Base-by-base conservation (phyloP, 176 grass and related monocot genomes). In the Rhynchospora pubera region DNA sequence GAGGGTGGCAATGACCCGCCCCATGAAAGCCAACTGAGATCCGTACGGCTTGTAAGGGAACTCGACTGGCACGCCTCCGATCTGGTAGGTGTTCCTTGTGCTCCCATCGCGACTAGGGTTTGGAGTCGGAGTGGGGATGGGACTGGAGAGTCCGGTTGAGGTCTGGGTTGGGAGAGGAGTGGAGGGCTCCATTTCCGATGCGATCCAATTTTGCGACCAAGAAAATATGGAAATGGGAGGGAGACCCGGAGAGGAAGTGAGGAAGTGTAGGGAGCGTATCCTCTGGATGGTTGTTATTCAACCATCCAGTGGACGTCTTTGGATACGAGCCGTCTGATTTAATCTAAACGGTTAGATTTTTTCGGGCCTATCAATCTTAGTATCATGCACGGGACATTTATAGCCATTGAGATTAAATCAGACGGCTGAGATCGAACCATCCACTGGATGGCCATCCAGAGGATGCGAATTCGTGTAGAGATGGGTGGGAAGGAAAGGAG, bases 11-110 rank as follows among this genome's bases (percentile, higher is more conserved):
- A 97, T 92, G 90, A 97, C 90, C 58, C 94, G 90, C 0, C 92
- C 92, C 92, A 97, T 97, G 94, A 97, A 97, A 24, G 94, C 94
- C 26, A 97, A 87, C 94, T 97, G 94, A 78, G 90, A 86, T 2
- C 94, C 94, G 78, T 97, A 97, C 18, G 94, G 94, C 76, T 84
- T 85, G 83, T 94, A 97, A 22, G 94, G 94, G 80, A 97, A 97
- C 85, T 97, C 92, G 45, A 97, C 94, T 16, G 90, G 85, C 48
- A 94, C 68, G 78, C 94, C 94, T 5, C 83, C 73, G 65, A 97
- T 91, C 88, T 94, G 90, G 92, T 94, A 97, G 78, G 91, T 85
- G 48, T 85, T 84, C 69, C 32, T 82, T 3, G 61, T 61, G 48
- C 45, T n/a, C 6, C 15, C 13, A 42, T 56, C 23, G 5, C 52